Evolutionary conservation across 2,329 filamentous ascomycete genomes (phyloP).

Genomic region (Verticillium albo-atrum): DNA sequence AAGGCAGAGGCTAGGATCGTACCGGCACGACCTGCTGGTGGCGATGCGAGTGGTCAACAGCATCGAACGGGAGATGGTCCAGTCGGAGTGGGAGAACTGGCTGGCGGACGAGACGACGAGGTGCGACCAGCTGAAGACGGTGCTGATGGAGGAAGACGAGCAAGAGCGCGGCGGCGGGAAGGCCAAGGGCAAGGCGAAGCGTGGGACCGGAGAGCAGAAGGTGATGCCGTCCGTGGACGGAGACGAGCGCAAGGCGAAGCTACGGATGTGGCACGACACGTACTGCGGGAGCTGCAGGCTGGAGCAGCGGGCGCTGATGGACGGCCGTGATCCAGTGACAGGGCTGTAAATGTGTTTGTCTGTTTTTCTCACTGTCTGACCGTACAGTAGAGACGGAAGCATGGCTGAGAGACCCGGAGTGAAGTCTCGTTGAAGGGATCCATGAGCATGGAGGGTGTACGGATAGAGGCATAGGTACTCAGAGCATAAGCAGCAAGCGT

Average conservation of each 20-base stretch:
- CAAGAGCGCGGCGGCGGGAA: not conserved
- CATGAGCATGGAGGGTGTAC: not conserved
- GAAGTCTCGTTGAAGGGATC: not conserved
- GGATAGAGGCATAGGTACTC: not conserved
- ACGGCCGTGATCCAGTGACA: conserved; percentile 11
- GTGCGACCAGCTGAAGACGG: conserved; percentile 58
- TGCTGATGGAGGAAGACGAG: conserved; percentile 31
- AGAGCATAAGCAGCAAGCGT: not conserved
- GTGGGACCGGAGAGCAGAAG: conserved; percentile 21
- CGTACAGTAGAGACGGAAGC: not conserved
- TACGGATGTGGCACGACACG: conserved; percentile 45
- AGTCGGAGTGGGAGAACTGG: conserved; percentile 93
- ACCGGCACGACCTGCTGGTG: conserved; percentile 86
- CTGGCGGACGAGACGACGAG: conserved; percentile 71
- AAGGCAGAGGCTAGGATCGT: conserved; percentile 76
- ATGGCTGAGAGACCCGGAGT: not conserved
- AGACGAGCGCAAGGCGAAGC: conserved; percentile 24
- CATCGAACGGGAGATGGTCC: conserved; percentile 80
- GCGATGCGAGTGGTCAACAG: conserved; percentile 86
- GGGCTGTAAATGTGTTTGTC: not conserved
- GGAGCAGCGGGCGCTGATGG: conserved; percentile 31
- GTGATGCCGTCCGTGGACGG: conserved; percentile 20
- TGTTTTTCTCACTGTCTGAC: not conserved
- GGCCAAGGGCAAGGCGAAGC: conserved; percentile 2
- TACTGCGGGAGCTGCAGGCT: conserved; percentile 53